phyloP scores from a whole-genome alignment of 2,329 filamentous ascomycete species.

The Chaetoscypha palmicola region DNA sequence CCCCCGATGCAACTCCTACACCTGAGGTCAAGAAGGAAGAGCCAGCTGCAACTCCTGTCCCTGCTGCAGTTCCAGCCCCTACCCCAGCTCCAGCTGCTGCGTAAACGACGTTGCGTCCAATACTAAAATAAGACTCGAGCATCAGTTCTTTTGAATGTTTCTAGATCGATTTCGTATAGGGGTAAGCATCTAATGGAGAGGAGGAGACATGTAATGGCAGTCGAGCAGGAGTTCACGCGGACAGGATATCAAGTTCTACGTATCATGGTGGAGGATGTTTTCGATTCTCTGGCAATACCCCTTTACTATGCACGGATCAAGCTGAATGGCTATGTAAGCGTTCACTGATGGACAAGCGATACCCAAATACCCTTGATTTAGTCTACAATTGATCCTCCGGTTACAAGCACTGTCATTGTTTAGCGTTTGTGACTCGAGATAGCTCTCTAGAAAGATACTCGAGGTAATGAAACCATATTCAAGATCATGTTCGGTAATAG shows the following conservation, averaged over 20 bases:
- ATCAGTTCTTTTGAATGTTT: conserved; percentile 9
- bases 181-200: conserved; percentile 15
- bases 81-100: conserved; percentile 10
- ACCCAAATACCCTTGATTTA: conserved; percentile 28
- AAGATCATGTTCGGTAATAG: too few species aligned
- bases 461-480: too few species aligned
- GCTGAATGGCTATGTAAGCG: conserved; percentile 13
- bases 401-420: background rate
- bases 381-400: conserved; percentile 25
- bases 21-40: conserved; percentile 15
- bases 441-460: too few species aligned
- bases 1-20: conserved; percentile 14
- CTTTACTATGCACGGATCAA: conserved; percentile 20
- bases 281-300: conserved; percentile 24
- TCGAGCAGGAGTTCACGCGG: conserved; percentile 12
- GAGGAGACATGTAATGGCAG: conserved; percentile 24
- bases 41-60: conserved; percentile 3
- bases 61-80: conserved; percentile 6
- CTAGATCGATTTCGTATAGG: conserved; percentile 1
- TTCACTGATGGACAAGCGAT: conserved; percentile 24
- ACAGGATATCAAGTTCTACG: conserved; percentile 17
- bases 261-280: conserved; percentile 13
- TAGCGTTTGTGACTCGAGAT: too few species aligned
- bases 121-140: too few species aligned
- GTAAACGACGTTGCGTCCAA: too few species aligned